These are phyloP conservation scores for Rhodotorula paludigena DNA, from an alignment of 768 basidiomycete species.

Conservation along the genomic window DNA sequence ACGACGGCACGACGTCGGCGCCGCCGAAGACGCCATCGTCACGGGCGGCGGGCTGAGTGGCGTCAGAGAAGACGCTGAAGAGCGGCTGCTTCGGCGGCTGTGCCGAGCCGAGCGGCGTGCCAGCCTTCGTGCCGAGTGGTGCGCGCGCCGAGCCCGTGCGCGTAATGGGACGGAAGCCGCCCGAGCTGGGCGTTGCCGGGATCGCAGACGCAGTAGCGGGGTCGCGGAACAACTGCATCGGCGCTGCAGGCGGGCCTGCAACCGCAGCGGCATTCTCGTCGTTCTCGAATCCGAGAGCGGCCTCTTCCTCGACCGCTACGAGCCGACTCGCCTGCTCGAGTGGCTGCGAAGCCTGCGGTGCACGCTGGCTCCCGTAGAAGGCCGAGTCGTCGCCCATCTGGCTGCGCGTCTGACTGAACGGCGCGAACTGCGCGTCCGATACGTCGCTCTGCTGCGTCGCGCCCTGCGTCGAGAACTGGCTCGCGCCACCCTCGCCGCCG, in stretches of 20 bases:
- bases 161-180: conserved; percentile 29
- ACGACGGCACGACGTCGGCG: not conserved
- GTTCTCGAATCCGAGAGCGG: not conserved
- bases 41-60: too few relatives aligned
- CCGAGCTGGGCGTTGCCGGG: conserved; percentile 2
- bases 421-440: conserved; percentile 16
- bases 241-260: not conserved
- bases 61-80: conserved; percentile 12
- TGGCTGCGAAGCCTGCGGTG: not conserved
- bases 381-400: conserved; percentile 28
- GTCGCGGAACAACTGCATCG: conserved; percentile 34
- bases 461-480: conserved; percentile 22
- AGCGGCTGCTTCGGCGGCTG: conserved; percentile 1
- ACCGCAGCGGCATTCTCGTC: not conserved
- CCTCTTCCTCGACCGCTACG: not conserved
- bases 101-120: not conserved
- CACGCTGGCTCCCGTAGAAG: conserved; percentile 6
- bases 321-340: not conserved
- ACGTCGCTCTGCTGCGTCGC: conserved; percentile 22
- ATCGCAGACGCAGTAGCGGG: not conserved
- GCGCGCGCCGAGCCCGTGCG: conserved; percentile 12
- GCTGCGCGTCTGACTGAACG: conserved; percentile 35
- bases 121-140: conserved; percentile 26
- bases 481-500: not conserved
- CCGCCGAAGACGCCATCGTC: not conserved